phyloP scores from a whole-genome alignment of 2,329 filamentous ascomycete genomes.

The Penicillium sp. region DNA sequence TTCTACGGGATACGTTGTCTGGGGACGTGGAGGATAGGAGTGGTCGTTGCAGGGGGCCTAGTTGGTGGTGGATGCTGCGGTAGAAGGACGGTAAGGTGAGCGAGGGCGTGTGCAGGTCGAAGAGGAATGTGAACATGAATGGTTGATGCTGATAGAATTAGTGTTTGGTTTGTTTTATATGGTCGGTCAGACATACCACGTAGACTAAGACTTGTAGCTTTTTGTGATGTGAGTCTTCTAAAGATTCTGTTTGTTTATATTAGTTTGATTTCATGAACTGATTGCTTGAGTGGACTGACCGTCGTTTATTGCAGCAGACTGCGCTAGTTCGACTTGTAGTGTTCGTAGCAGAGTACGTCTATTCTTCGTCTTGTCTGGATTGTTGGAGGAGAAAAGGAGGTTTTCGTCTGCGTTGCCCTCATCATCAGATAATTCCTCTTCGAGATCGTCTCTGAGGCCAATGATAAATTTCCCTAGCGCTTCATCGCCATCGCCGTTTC shows the following conservation, averaged over 20 bases:
- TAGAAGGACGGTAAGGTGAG: constrained; percentile 44
- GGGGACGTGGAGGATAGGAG: constrained; percentile 46
- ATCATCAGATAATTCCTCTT: constrained; percentile 33
- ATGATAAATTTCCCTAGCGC: constrained; percentile 38
- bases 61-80: constrained; percentile 46
- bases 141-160: constrained; percentile 35
- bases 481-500: constrained; percentile 8
- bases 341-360: constrained; percentile 34
- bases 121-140: constrained; percentile 51
- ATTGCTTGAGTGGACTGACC: constrained; percentile 4
- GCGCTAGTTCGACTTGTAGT: constrained; percentile 30
- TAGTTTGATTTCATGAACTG: not conserved
- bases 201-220: constrained; percentile 41
- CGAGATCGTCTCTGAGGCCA: constrained; percentile 41
- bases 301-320: constrained; percentile 7
- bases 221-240: constrained; percentile 8
- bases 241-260: not conserved
- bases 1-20: constrained; percentile 35
- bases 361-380: constrained; percentile 20
- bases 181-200: constrained; percentile 27
- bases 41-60: constrained; percentile 46
- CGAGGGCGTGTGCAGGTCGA: constrained; percentile 39
- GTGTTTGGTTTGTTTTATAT: not conserved
- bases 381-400: constrained; percentile 17
- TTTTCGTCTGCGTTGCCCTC: constrained; percentile 25